A percentile compares a stretch with the other conserved stretches of the same genome.
phyloP scores from a whole-genome alignment of 73 alveolate species.

The Symbiodinium pilosum region DNA sequence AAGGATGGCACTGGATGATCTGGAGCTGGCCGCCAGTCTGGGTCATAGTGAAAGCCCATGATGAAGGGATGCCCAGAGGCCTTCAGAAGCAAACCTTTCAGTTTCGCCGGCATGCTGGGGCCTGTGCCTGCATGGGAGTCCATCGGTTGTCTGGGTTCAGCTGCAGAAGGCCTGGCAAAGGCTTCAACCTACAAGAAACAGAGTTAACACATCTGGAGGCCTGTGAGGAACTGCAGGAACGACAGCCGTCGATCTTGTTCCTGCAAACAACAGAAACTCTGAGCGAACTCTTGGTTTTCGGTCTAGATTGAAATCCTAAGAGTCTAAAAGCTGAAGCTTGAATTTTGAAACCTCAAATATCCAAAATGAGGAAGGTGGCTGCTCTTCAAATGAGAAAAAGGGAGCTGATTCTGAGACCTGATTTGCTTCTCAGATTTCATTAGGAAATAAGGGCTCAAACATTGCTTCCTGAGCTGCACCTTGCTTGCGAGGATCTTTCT shows the following conservation, averaged over 20 bases:
- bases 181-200: too few species aligned
- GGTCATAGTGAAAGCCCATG: slow-evolving; percentile 28
- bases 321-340: too few species aligned
- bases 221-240: slow-evolving; percentile 66
- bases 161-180: slow-evolving; percentile 95
- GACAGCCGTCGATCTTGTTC: slow-evolving; percentile 88
- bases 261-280: not conserved
- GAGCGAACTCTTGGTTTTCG: not conserved
- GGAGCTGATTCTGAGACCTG: too few species aligned
- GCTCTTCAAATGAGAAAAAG: too few species aligned
- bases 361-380: too few species aligned
- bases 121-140: slow-evolving; percentile 96
- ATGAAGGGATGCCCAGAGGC: slow-evolving; percentile 70
- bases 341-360: not conserved
- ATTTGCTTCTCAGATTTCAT: too few species aligned
- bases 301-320: too few species aligned
- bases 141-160: slow-evolving; percentile 96
- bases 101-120: not conserved
- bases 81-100: not conserved
- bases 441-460: too few species aligned
- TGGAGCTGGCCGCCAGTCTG: slow-evolving; percentile 28
- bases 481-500: too few species aligned
- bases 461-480: too few species aligned
- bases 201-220: too few species aligned
- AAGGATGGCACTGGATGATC: slow-evolving; percentile 55